phyloP scores from a whole-genome alignment of 1,284 basidiomycete genomes.

The Ganoderma resinaceum region DNA sequence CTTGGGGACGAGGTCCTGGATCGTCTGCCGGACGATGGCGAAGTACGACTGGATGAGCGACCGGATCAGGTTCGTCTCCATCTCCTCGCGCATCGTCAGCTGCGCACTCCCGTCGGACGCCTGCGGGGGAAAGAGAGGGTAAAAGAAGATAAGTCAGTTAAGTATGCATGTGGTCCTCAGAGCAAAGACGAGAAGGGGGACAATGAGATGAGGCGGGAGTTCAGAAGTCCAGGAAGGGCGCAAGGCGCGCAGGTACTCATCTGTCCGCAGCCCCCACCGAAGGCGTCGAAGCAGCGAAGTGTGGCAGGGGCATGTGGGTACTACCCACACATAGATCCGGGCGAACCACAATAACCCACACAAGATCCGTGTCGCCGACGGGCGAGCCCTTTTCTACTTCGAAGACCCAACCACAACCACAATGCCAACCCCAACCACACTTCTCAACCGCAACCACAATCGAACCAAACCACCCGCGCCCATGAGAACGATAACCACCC shows the following conservation, averaged over 20 bases:
- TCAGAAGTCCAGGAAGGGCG: background rate
- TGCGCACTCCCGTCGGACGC: constrained; percentile 62
- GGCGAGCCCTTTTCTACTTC: background rate
- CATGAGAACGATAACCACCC: constrained; percentile 1
- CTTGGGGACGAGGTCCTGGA: constrained; percentile 97
- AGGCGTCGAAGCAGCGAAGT: background rate
- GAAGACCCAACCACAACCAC: background rate
- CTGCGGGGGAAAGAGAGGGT: constrained; percentile 17
- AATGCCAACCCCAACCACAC: background rate
- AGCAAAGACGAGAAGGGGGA: background rate
- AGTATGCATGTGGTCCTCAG: background rate
- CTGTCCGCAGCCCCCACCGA: background rate
- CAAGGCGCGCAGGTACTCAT: too few relatives aligned
- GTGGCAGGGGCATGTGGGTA: background rate
- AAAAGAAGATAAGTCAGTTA: background rate
- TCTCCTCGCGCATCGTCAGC: constrained; percentile 86
- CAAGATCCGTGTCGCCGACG: background rate
- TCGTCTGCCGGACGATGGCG: constrained; percentile 93
- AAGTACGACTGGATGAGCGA: constrained; percentile 97
- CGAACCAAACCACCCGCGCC: background rate
- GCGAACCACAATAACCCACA: background rate
- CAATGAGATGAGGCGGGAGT: background rate
- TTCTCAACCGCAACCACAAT: background rate
- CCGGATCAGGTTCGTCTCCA: constrained; percentile 96
- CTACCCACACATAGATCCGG: background rate